Base-by-base conservation (phyloP, 805 yeast genomes). In the Wickerhamomyces hampshirensis region DNA sequence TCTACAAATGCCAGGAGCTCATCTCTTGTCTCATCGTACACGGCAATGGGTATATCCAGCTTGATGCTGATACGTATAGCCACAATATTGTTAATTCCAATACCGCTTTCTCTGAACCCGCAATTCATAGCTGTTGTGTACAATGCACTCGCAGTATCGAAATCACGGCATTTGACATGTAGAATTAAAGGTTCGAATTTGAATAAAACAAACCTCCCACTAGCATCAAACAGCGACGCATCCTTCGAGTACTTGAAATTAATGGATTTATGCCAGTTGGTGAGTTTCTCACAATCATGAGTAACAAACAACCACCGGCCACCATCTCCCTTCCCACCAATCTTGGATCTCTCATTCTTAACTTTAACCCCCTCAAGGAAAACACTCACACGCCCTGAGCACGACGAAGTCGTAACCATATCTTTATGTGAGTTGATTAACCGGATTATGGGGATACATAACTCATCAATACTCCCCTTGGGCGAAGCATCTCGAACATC, bases 51-150 rank as follows among this genome's bases (percentile, higher is more conserved):
- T 0, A 80, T 67, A 53, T 87, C 95, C 17, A 87, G 56, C 43
- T 75, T 75, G 39, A 87, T 77, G 5, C 86, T 77, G 1, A 77
- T 82, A 44, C 96, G 66, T 14, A 87, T 73, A 0, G 88, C 96
- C 6, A 87, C 94, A 10, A 81, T 66, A 47, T 77, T 74, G 49
- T 86, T 84, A 21, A 79, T 68, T 6, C 94, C 94, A 31, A 87
- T 84, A 1, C 96, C 96, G 21, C 85, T 72, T 57, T 87, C 96
- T 50, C 96, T 68, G 51, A 82, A 87, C 3, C 96, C 96, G 60
- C 93, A 81, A 2, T 73, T 70, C 85, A 86, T 80, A 0, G 95
- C 95, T 1, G 73, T 60, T 26, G 78, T 73, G 44, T 79, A 84
- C 9, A 87, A 56, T 27, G 59, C 60, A n/a, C 70, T 66, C 0